A percentile compares a stretch with the other conserved stretches of the same genome.
These are phyloP conservation scores for Cinnamomum micranthum DNA, from an alignment of 164 flowering plant species.

Conservation along the genomic window DNA sequence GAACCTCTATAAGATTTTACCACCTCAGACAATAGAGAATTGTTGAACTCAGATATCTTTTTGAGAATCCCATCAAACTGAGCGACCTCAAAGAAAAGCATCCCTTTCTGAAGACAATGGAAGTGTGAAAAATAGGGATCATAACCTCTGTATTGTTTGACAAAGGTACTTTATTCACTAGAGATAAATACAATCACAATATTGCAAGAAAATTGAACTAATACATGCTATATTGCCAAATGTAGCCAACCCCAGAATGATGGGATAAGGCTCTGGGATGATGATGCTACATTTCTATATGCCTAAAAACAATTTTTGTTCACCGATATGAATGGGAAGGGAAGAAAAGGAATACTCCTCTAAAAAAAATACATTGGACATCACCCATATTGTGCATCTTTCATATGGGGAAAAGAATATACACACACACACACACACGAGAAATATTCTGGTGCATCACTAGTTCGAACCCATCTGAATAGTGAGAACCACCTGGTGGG, in stretches of 20 bases:
- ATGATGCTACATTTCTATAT: too few relatives aligned
- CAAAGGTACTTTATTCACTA: too few relatives aligned
- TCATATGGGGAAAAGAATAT: not conserved
- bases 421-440: not conserved
- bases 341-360: not conserved
- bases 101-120: slow-evolving; percentile 70
- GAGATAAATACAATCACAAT: not conserved
- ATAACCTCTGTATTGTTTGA: not conserved
- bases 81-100: slow-evolving; percentile 85
- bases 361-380: not conserved
- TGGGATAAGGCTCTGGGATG: too few relatives aligned
- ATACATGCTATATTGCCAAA: not conserved
- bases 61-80: slow-evolving; percentile 94
- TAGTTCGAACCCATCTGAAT: too few relatives aligned
- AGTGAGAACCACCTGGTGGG: too few relatives aligned
- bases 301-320: too few relatives aligned
- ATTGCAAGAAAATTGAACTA: not conserved
- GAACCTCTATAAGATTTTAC: slow-evolving; percentile 33
- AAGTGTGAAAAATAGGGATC: not conserved
- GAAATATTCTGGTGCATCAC: not conserved
- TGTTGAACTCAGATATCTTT: slow-evolving; percentile 81
- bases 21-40: slow-evolving; percentile 44
- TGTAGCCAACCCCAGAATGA: not conserved
- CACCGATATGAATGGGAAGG: not conserved
- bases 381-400: not conserved